Base-by-base conservation (phyloP, 225 moss, liverwort and hornwort genomes). In the Lunularia cruciata region DNA sequence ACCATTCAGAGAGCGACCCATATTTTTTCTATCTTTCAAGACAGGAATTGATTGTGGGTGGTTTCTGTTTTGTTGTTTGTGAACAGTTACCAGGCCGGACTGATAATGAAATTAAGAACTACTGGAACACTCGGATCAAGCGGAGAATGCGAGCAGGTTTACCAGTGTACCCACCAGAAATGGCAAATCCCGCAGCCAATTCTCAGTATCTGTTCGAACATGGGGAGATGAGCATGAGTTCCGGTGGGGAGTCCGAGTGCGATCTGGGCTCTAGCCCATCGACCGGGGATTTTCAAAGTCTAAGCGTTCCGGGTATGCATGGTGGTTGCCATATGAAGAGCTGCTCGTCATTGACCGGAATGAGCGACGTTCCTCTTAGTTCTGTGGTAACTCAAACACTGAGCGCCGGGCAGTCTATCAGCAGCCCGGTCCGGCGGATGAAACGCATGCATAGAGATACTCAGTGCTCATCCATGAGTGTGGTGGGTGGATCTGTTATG, bases 71-170 rank as follows among this genome's bases (percentile, higher is more conserved):
- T 30, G 35, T 47, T 22, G 58, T 27, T 63, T 18, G 28, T 64
- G 35, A 11, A 74, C 87, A 95, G 92, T 86, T 95, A 81, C 95
- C 95, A 35, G 95, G 95, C 33, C 83, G 95, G 59, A 95, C 95
- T 37, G 95, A 95, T 71, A 95, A 95, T 66, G 95, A 92, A 83
- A 95, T 95, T 64, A 95, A 95, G 75, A 95, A 95, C 74, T 95
- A 95, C 54, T 95, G 95, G 95, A 95, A 95, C 51, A 95, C 95
- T 42, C 83, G 95, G 42, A 95, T 95, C 40, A 95, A 95, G 81
- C 85, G 95, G 64, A 87, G 92, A 75, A 90, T 87, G 84, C 87
- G 95, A 82, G 95, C 95, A 35, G 95, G 95, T 42, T 67, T 95
- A 55, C 92, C 95, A 32, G 92, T 90, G 14, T 95, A 95, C 66